Evolutionary conservation across 2,329 filamentous ascomycete species (phyloP).

Genomic region (Colletotrichum tanaceti): DNA sequence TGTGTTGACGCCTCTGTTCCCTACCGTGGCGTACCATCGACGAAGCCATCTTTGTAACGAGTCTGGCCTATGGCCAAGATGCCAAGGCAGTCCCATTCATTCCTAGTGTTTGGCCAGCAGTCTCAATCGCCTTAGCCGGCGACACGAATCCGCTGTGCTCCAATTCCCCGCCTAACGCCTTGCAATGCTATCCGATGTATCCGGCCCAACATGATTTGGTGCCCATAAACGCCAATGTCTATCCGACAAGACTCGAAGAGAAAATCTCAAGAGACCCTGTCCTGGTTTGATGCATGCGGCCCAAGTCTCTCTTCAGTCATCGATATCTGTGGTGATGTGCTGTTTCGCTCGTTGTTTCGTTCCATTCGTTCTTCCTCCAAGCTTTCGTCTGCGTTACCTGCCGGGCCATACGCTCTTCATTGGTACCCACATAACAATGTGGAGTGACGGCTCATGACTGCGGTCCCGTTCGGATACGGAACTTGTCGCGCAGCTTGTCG

Average conservation of each 20-base stretch:
- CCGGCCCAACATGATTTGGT: constrained; percentile 16
- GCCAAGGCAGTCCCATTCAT: neutral
- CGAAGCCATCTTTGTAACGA: neutral
- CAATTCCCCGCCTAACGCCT: constrained; percentile 36
- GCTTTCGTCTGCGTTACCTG: neutral
- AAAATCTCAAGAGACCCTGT: constrained; percentile 1
- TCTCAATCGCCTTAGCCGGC: constrained; percentile 14
- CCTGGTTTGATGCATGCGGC: neutral
- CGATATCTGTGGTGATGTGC: constrained; percentile 2
- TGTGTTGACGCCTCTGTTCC: constrained; percentile 3
- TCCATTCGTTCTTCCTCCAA: constrained; percentile 6
- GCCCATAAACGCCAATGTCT: constrained; percentile 25
- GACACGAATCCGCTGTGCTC: constrained; percentile 7
- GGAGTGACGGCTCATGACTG: constrained; percentile 45
- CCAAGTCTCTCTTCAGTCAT: constrained; percentile 7
- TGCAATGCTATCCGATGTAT: constrained; percentile 37
- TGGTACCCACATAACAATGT: neutral
- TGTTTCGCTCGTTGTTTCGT: constrained; percentile 12
- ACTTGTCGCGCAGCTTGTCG: constrained; percentile 63
- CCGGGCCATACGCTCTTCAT: neutral
- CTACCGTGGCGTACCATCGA: neutral
- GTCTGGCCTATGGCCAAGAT: neutral
- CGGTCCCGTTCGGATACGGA: constrained; percentile 62
- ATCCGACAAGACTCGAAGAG: constrained; percentile 17
- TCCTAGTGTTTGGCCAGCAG: neutral